Base-by-base conservation (phyloP, 176 grass and related monocot genomes). In the Eremochloa ophiuroides region DNA sequence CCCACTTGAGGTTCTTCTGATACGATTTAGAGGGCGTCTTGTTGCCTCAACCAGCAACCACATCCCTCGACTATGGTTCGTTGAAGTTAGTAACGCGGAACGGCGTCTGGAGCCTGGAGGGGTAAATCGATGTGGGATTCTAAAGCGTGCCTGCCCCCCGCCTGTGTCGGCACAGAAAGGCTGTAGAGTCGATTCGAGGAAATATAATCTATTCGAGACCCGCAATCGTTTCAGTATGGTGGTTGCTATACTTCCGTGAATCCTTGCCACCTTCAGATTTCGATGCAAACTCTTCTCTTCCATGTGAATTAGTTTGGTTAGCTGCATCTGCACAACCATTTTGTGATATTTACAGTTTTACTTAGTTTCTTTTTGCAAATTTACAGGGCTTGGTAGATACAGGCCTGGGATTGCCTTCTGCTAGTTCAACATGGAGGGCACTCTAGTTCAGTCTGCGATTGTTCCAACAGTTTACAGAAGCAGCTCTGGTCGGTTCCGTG, bases 391-490 rank as follows among this genome's bases (percentile, higher is more conserved):
- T 68, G 42, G 35, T 77, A 63, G 43, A 38, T 73, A 80, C 46
- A 31, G 16, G 38, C 15, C 70, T 8, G 23, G 68, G 23, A 34
- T 44, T 66, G 37, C 64, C 29, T 55, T 71, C 37, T 25, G 35
- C 10, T 78, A 78, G 68, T 60, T 51, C 73, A 74, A 62, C 15
- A 98, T 98, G 95, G 90, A 88, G 69, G 90, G 96, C 35, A 30
- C 93, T 75, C 80, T 99, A 72, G 84, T 95, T 28, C 93, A 99
- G 82, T 91, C 94, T 56, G 87, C 79, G 9, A 69, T 97, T 30
- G 84, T 86, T 61, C 91, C 91, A 8, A 65, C 83, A 43, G 62
- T 84, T 15, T 85, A 79, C 26, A 89, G 85, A 69, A 86, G 75
- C 41, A 55, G 76, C 70, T 85, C 86, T 3, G 37, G 50, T 1